Evolutionary conservation across 495 filamentous ascomycete species (phyloP), one percentile per base, ranked within the genome.

Genomic region (Talaromyces proteolyticus): DNA sequence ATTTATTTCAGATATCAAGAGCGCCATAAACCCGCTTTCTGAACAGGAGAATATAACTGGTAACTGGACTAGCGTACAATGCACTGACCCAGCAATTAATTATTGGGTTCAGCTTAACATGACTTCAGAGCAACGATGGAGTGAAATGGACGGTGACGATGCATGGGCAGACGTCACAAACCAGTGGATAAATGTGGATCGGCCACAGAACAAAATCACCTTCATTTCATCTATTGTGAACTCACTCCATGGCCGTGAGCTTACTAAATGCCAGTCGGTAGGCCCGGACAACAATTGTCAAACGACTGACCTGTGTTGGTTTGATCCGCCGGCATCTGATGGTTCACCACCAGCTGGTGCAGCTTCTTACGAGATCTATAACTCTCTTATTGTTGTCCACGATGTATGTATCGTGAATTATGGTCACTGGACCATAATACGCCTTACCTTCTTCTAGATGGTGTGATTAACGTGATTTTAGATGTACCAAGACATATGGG

Each of bases 311-410:
- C n/a, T n/a, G n/a, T n/a, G n/a, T n/a, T n/a, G n/a, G n/a, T n/a
- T n/a, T n/a, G 6, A 44, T 22, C 7, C 50, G 52, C 41, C 34
- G 14, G 34, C 29, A 42, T 2, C 38, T 49, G 17, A 17, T 22
- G 6, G 38, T 51, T 14, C 53, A 20, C 17, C 12, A n/a, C 12
- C 56, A n/a, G n/a, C 57, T 2, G 61, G 63, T 3, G 45, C 64
- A 11, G 65, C 57, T 14, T 60, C 44, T 5, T 19, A 57, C 19
- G 7, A 58, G 17, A 63, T 69, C 50, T 66, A 51, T 53, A 60
- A 66, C 44, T 69, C 66, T 3, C 40, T 69, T 8, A 39, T 54
- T 11, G 39, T 37, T 10, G 51, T 68, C 16, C 57, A 66, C 21
- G 42, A 44, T 19, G 42, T 44, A 10, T 23, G 42, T 25, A n/a